Conservation (phyloP, 306 rosid genomes). For the Aeschynomene evenia region DNA sequence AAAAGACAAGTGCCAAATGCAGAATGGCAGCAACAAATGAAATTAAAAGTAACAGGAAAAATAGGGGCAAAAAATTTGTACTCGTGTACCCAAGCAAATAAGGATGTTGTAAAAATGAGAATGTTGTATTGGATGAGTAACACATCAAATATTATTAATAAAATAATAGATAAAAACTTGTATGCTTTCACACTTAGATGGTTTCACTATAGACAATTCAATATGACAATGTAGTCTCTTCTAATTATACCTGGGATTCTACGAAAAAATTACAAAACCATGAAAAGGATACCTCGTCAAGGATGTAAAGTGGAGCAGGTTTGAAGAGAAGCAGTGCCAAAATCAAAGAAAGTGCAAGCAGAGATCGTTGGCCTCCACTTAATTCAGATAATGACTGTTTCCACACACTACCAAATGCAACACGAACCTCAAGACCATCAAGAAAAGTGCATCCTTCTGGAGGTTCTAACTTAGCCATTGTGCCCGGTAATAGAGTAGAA, state of each 20-base stretch:
- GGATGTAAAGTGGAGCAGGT: constrained; percentile 95
- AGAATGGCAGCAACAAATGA: background rate
- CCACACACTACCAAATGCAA: constrained; percentile 98
- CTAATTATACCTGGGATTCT: background rate
- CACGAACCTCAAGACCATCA: constrained; percentile 97
- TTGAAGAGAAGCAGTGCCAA: constrained; percentile 94
- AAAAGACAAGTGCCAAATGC: background rate
- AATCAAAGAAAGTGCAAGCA: constrained; percentile 91
- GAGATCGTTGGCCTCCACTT: constrained; percentile 98
- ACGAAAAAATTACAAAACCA: background rate
- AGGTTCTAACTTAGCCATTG: constrained; percentile 94
- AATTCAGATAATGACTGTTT: constrained; percentile 95
- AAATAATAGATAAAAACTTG: too few species aligned
- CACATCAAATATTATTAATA: too few species aligned
- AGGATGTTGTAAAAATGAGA: too few species aligned
- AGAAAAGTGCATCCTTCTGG: constrained; percentile 92
- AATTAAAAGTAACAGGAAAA: background rate
- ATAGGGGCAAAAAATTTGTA: background rate
- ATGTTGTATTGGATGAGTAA: too few species aligned
- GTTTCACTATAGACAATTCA: constrained; percentile 3
- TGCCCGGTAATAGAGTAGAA: constrained; percentile 89
- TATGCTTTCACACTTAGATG: background rate
- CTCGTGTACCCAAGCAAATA: background rate
- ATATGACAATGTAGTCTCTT: background rate
- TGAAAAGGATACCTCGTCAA: constrained; percentile 77